Evolutionary conservation across 768 basidiomycete genomes (phyloP).

Genomic region (Plicaturopsis crispa): DNA sequence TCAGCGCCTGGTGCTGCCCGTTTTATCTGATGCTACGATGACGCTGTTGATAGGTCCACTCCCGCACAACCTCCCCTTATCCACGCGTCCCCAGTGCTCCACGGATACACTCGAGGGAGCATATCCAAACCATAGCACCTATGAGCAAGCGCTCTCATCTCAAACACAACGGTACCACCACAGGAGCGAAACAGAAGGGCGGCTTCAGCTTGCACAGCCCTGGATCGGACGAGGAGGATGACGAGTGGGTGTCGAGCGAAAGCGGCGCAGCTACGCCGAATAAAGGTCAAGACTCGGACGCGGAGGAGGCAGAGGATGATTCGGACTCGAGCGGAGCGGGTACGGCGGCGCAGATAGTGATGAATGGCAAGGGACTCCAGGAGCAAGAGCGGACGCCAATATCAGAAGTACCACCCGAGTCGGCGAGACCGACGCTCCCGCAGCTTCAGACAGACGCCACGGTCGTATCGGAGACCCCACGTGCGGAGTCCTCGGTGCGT

Average conservation of each 20-base stretch:
- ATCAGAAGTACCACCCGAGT: no score
- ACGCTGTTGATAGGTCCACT: no score
- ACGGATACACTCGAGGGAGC: conserved; percentile 19
- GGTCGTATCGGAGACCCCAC: neutral
- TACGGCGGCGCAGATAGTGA: conserved; percentile 13
- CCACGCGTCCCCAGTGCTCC: conserved; percentile 20
- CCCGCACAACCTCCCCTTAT: conserved; percentile 18
- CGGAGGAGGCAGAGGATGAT: conserved; percentile 17
- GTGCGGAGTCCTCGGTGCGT: neutral
- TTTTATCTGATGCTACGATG: conserved; percentile 11
- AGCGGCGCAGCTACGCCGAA: conserved; percentile 68
- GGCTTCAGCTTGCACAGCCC: conserved; percentile 56
- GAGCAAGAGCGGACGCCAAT: no score
- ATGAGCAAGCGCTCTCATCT: conserved; percentile 13
- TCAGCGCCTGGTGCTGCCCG: no score
- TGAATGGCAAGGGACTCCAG: no score
- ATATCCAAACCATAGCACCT: no score
- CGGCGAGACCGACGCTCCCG: no score
- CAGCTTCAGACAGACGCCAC: neutral
- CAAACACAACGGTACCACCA: conserved; percentile 16
- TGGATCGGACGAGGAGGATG: conserved; percentile 47
- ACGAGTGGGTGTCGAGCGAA: conserved; percentile 75
- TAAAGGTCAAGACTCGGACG: conserved; percentile 34
- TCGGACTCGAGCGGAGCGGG: conserved; percentile 27
- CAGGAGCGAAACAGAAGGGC: conserved; percentile 30